phyloP scores from a whole-genome alignment of 495 filamentous ascomycete species.

The Cercophora newfieldiana region DNA sequence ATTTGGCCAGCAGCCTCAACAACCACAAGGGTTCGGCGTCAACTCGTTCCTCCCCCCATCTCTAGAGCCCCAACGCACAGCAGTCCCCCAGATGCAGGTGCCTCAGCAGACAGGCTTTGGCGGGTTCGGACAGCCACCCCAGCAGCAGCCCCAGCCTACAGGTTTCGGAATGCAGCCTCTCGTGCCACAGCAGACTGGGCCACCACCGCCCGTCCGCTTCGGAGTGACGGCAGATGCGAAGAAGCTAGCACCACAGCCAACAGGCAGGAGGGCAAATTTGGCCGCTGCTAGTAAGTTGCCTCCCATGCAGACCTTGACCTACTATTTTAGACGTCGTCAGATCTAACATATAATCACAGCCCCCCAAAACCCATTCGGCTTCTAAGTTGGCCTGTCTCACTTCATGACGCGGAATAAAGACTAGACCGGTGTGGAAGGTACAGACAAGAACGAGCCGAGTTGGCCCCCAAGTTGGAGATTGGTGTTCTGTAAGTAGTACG shows the following conservation, averaged over 20 bases:
- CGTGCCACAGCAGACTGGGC: constrained; percentile 86
- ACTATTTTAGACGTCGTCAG: background rate
- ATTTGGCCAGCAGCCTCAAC: constrained; percentile 50
- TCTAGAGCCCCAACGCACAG: constrained; percentile 49
- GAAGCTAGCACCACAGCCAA: constrained; percentile 84
- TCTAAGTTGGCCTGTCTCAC: constrained; percentile 47
- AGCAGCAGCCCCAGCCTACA: constrained; percentile 56
- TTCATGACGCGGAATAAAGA: background rate
- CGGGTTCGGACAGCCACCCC: constrained; percentile 55
- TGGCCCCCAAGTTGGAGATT: background rate
- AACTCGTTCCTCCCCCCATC: constrained; percentile 56
- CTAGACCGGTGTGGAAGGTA: background rate
- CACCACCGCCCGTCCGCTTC: constrained; percentile 86
- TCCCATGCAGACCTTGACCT: constrained; percentile 15
- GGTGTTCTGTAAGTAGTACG: background rate
- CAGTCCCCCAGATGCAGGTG: constrained; percentile 53
- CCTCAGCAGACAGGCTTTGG: constrained; percentile 54
- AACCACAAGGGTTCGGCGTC: constrained; percentile 51
- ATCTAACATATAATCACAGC: constrained; percentile 54
- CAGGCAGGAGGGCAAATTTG: constrained; percentile 86
- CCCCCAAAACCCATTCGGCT: constrained; percentile 90
- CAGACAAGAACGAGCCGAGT: too few relatives aligned
- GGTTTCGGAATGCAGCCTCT: constrained; percentile 58
- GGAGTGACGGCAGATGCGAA: constrained; percentile 70
- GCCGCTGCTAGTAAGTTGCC: constrained; percentile 88